phyloP scores from a whole-genome alignment of 768 basidiomycete genomes.

The Leccinum broughii region DNA sequence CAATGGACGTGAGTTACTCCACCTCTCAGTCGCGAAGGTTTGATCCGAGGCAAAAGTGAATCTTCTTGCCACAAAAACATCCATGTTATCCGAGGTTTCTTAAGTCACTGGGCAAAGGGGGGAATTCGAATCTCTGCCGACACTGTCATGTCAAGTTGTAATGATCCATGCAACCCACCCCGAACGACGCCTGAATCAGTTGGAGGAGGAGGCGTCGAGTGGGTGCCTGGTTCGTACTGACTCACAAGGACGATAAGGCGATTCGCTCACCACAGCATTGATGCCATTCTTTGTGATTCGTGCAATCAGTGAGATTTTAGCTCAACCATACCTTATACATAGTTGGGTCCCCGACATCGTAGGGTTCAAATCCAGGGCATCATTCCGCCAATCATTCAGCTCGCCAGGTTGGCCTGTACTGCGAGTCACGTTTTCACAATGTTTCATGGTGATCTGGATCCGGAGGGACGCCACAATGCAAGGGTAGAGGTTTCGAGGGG shows the following conservation, averaged over 20 bases:
- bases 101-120: slow-evolving; percentile 36
- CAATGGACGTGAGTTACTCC: too few species aligned
- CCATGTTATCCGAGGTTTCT: too few species aligned
- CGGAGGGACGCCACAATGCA: slow-evolving; percentile 58
- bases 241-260: slow-evolving; percentile 43
- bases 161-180: slow-evolving; percentile 37
- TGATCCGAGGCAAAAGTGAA: too few species aligned
- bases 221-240: slow-evolving; percentile 53
- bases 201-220: slow-evolving; percentile 53
- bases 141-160: slow-evolving; percentile 38
- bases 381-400: slow-evolving; percentile 40
- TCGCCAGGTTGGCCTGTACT: slow-evolving; percentile 59
- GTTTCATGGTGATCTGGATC: slow-evolving; percentile 34
- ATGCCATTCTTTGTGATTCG: slow-evolving; percentile 60
- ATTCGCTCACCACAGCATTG: slow-evolving; percentile 42
- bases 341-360: slow-evolving; percentile 70
- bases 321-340: neutral
- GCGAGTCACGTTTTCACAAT: slow-evolving; percentile 46
- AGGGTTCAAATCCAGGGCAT: slow-evolving; percentile 62
- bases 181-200: slow-evolving; percentile 41
- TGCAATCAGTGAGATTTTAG: slow-evolving; percentile 11
- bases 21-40: too few species aligned
- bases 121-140: slow-evolving; percentile 43
- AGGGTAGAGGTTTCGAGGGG: slow-evolving; percentile 55
- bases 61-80: too few species aligned